Percentiles rank a stretch among this genome's conserved stretches.
Conservation (phyloP, 345 rosid genomes). For the Psidium guajava region DNA sequence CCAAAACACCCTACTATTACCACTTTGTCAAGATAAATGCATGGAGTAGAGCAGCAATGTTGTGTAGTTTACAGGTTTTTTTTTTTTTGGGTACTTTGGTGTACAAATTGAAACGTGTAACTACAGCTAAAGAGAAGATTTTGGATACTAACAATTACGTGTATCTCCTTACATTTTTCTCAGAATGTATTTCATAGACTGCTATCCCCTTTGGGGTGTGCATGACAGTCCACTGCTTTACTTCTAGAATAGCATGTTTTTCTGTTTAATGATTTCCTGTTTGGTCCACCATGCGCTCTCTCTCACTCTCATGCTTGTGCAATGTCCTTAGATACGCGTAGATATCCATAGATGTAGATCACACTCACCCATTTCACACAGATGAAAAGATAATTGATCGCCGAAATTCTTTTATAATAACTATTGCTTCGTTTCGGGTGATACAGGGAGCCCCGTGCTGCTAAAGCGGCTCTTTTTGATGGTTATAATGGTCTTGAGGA, state of each 20-base stretch:
- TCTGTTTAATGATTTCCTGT: background rate
- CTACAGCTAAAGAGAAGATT: background rate
- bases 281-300: background rate
- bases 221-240: background rate
- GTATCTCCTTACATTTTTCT: background rate
- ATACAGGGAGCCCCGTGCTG: constrained; percentile 55
- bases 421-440: background rate
- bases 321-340: background rate
- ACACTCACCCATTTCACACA: background rate
- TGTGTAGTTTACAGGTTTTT: background rate
- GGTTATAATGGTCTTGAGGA: constrained; percentile 67
- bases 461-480: constrained; percentile 57
- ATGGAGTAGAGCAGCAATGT: background rate
- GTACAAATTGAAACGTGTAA: background rate
- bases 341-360: background rate
- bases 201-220: background rate
- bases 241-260: background rate
- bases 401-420: background rate
- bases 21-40: background rate
- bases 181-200: background rate
- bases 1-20: background rate
- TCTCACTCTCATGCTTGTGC: background rate
- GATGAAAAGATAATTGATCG: background rate
- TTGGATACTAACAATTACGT: background rate
- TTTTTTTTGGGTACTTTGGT: background rate